Evolutionary conservation across 2,329 filamentous ascomycete genomes (phyloP), one percentile per base, ranked within the genome.

Genomic region (Colletotrichum plurivorum): DNA sequence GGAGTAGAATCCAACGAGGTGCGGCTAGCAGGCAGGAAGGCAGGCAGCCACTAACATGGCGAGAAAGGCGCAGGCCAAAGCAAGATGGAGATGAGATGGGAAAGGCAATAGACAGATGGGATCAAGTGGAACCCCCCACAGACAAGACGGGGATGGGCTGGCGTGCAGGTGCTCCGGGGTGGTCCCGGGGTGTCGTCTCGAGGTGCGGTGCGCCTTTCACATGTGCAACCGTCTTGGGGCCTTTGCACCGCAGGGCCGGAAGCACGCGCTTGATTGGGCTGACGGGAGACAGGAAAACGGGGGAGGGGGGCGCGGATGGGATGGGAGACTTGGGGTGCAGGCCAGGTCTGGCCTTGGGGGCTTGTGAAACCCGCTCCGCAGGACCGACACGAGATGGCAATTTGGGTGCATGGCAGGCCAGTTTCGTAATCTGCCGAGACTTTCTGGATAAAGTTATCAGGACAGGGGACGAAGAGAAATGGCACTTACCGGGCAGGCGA

Each of bases 381-480:
- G 71, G 76, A 64, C 76, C 76, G 77, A 76, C 56, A 64, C 36
- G 53, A 69, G 65, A 66, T 69, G 71, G 70, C 67, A 74, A 75
- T 76, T 74, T 78, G 73, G 70, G 70, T 67, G 69, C 31, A 36
- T 36, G 31, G 31, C 63, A 63, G 53, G n/a, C 16, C 51, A 69
- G 63, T 71, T 67, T 71, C 73, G 67, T 66, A 75, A 78, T 76
- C 74, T 78, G 77, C 77, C 76, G 77, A 75, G 71, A 73, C 70
- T 71, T 71, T 66, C 60, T 68, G 71, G 70, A 65, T 71, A 71
- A 76, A 73, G 59, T 56, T 62, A 67, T 63, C 65, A 39, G 43
- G 61, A 73, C 63, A 73, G 64, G 61, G 60, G 57, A 62, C 15
- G 18, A 48, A 13, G 22, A 52, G 43, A 60, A 61, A 66, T 65